These are phyloP conservation scores for Anthostomella pinea DNA, from an alignment of 2,329 filamentous ascomycete genomes.

Conservation along the genomic window DNA sequence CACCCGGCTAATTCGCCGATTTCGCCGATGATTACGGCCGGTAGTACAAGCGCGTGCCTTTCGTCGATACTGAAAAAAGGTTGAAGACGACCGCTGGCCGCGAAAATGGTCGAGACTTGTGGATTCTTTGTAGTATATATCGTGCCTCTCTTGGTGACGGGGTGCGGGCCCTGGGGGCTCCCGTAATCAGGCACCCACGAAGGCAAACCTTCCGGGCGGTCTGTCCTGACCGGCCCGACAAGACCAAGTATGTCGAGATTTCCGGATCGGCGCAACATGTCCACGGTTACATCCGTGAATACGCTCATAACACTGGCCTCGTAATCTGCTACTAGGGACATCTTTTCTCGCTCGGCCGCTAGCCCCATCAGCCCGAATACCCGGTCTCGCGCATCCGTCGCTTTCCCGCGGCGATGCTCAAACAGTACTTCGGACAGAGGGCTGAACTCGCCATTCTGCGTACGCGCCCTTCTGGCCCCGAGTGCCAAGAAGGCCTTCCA, in stretches of 20 bases:
- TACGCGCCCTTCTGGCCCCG: conserved; percentile 4
- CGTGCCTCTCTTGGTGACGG: conserved; percentile 9
- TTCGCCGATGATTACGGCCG: conserved; percentile 6
- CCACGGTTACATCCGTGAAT: conserved; percentile 5
- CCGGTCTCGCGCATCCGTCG: conserved; percentile 7
- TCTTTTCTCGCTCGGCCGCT: conserved; percentile 9
- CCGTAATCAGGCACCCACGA: conserved; percentile 14
- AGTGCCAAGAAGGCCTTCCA: conserved; percentile 8
- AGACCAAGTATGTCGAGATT: conserved; percentile 9
- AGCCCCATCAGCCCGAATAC: conserved; percentile 10
- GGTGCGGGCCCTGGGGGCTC: conserved; percentile 8
- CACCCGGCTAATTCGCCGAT: conserved; percentile 7
- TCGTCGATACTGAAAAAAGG: conserved; percentile 6
- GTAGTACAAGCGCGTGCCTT: conserved; percentile 9
- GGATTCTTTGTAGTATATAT: conserved; percentile 6
- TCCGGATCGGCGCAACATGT: conserved; percentile 6
- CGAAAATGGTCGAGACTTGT: conserved; percentile 7
- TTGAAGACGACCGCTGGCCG: conserved; percentile 4
- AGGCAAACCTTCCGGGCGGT: conserved; percentile 7
- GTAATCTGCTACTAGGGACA: conserved; percentile 8
- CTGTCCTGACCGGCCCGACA: conserved; percentile 6
- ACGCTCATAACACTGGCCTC: conserved; percentile 1
- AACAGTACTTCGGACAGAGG: conserved; percentile 8
- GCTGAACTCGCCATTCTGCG: conserved; percentile 5
- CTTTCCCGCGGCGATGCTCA: conserved; percentile 9